These are phyloP conservation scores for Phytophthora cryptogea DNA, from an alignment of 352 stramenopile genomes.

Conservation along the genomic window DNA sequence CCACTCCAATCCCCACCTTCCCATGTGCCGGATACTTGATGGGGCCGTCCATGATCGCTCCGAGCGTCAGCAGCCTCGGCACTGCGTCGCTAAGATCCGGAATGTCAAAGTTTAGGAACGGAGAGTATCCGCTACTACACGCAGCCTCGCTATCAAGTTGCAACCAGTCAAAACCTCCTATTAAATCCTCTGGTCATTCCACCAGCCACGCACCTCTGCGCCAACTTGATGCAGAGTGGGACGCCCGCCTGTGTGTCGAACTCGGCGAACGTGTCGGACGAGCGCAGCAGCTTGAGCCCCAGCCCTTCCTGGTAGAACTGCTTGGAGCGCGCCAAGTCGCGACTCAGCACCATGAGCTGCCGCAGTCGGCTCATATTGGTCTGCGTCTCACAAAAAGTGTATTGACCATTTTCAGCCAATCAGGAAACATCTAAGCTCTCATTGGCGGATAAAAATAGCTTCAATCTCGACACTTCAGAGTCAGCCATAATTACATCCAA, in stretches of 20 bases:
- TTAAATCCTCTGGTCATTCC: conserved; percentile 5
- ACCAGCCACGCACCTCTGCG: conserved; percentile 57
- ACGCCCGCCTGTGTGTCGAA: conserved; percentile 69
- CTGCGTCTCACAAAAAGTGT: not conserved
- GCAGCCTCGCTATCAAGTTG: conserved; percentile 59
- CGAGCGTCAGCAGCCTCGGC: conserved; percentile 83
- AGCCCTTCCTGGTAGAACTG: conserved; percentile 88
- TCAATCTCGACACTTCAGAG: conserved; percentile 26
- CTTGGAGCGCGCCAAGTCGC: conserved; percentile 77
- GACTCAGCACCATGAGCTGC: conserved; percentile 85
- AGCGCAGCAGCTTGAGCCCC: conserved; percentile 69
- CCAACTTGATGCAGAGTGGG: conserved; percentile 81
- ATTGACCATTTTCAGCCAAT: conserved; percentile 22
- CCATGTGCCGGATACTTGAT: conserved; percentile 93
- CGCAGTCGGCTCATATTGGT: conserved; percentile 62
- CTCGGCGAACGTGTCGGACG: conserved; percentile 85
- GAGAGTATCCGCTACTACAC: conserved; percentile 87
- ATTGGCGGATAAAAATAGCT: conserved; percentile 29
- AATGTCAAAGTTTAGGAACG: conserved; percentile 93
- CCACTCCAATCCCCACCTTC: conserved; percentile 46
- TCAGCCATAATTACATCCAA: conserved; percentile 8
- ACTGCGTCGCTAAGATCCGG: conserved; percentile 88
- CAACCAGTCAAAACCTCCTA: conserved; percentile 1
- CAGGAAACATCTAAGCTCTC: not conserved
- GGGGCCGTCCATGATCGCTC: conserved; percentile 89